Evolutionary conservation across 108 stramenopile genomes (phyloP).

Genomic region (Nitzschia sp.): DNA sequence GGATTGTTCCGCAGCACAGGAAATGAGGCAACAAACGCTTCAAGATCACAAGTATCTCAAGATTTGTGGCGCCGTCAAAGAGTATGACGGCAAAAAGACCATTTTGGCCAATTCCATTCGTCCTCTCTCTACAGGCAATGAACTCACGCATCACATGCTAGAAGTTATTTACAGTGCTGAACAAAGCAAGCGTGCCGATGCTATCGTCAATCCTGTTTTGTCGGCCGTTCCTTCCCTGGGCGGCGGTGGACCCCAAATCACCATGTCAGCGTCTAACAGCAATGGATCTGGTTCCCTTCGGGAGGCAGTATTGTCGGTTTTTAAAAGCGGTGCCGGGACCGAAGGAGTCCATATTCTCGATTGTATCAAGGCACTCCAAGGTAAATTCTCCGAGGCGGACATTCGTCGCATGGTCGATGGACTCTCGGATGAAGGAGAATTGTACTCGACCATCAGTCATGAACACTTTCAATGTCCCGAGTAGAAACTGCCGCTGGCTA

Average conservation of each 20-base stretch:
- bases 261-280: not conserved
- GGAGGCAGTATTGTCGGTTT: slow-evolving; percentile 14
- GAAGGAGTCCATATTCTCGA: slow-evolving; percentile 41
- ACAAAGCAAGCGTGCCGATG: slow-evolving; percentile 40
- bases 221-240: slow-evolving; percentile 40
- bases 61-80: slow-evolving; percentile 68
- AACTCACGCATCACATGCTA: slow-evolving; percentile 81
- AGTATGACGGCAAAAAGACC: slow-evolving; percentile 64
- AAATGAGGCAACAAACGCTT: slow-evolving; percentile 43
- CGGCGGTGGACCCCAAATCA: slow-evolving; percentile 4
- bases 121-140: slow-evolving; percentile 58
- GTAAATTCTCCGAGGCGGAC: slow-evolving; percentile 43
- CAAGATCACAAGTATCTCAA: slow-evolving; percentile 66
- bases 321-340: slow-evolving; percentile 24
- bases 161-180: slow-evolving; percentile 74
- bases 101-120: slow-evolving; percentile 71
- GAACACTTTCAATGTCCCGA: slow-evolving; percentile 45
- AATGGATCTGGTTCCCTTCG: slow-evolving; percentile 1
- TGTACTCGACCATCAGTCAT: slow-evolving; percentile 82
- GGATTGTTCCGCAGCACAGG: slow-evolving; percentile 49
- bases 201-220: slow-evolving; percentile 31
- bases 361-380: slow-evolving; percentile 29
- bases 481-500: no score
- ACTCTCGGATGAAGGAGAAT: slow-evolving; percentile 68
- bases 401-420: slow-evolving; percentile 49